Evolutionary conservation across 106 monocot genomes (phyloP), one percentile per base, ranked within the genome.

Genomic region (Apostasia ramifera): DNA sequence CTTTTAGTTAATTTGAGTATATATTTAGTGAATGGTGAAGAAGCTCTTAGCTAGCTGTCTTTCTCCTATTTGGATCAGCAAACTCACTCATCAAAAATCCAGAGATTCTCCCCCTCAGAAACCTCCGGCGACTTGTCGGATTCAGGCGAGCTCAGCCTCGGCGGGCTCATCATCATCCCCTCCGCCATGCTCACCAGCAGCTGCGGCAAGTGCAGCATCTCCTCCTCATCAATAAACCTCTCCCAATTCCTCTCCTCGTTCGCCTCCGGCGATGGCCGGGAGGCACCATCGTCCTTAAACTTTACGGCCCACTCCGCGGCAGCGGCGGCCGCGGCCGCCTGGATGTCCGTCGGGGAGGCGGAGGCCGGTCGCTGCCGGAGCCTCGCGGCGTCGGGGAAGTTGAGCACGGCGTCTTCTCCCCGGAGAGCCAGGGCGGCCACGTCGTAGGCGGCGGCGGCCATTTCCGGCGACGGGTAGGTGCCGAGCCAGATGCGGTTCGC

Each of bases 131-230:
- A 81, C 14, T 85, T 78, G 9, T 85, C 87, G 12, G 80, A 79
- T 5, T 45, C 47, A 1, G 55, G 26, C 6, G 77, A 81, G 70
- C 76, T 83, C 72, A 88, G 59, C 74, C 88, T 83, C 37, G 91
- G 91, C 2, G 91, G 94, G 57, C 88, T 91, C 83, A 95, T 74
- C 59, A 95, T 83, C 94, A 95, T 95, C 66, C 88, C 94, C 63
- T 88, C 86, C 44, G 94, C 94, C 94, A 95, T 95, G 72, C 70
- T 83, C 52, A 69, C 74, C 60, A 95, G 57, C 69, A 91, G 58
- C 59, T 87, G 73, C 9, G 94, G 94, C 84, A 87, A 82, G 64
- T 90, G 84, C 42, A 90, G 82, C 43, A 85, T 82, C 80, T 87
- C 90, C 74, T 94, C 94, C 71, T 94, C 94, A 43, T 94, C 90